Evolutionary conservation across 2,329 filamentous ascomycete species (phyloP), one percentile per base, ranked within the genome.

Genomic region (Microthyrium microscopicum): DNA sequence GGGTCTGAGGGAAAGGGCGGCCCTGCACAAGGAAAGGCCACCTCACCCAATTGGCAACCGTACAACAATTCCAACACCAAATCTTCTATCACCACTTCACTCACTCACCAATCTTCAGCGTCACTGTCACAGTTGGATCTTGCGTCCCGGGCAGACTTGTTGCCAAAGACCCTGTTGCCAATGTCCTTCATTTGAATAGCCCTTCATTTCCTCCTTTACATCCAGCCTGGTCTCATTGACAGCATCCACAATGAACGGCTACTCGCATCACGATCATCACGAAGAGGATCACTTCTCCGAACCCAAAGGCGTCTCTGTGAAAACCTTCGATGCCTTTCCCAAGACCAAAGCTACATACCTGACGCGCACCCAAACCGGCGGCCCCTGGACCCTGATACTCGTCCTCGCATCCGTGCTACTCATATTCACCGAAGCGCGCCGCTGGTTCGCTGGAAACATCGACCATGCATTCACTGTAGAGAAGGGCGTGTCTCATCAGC

Each of bases 291-390:
- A 71, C 42, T 93, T 93, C 60, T 79, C 71, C 49, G 75, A 81
- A 46, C 76, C 77, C 51, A 65, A 64, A 37, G 66, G 70, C 36
- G 47, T 66, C 38, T 57, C 66, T 37, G 59, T 92, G 48, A 77
- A 76, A 56, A 84, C 87, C 39, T 98, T 98, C 57, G 89, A 98
- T 63, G 87, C 85, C 43, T 98, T 98, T 55, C 85, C 89, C 44
- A 95, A 98, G 66, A 82, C 87, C 34, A 95, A 95, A 62, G 73
- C 85, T 12, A 83, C 87, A 50, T 98, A 94, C 58, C 76, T 89
- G 35, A 77, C 79, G 29, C 72, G 76, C 42, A 91, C 83, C 20
- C 70, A 78, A 24, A 78, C 79, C 47, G 91, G 89, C 48, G 87
- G 87, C 41, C 84, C 91, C 60, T 94, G 85, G 80, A 95, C 89